phyloP scores from a whole-genome alignment of 371 early-diverging fungal genomes.

The Blastocladiella emersonii region DNA sequence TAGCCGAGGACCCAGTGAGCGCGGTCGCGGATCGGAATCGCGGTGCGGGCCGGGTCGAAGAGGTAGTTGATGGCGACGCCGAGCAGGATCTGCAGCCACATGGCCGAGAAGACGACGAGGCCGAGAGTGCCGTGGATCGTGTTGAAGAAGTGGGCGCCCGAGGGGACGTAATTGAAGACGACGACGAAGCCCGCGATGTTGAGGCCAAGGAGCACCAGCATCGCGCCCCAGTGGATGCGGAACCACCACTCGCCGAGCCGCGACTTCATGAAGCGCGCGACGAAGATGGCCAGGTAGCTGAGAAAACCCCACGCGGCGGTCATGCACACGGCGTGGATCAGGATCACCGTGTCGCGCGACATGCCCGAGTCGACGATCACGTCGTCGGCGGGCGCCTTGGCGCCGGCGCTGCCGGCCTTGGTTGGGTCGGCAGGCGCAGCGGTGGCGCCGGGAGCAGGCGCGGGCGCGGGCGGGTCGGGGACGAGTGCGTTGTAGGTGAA shows the following conservation, averaged over 20 bases:
- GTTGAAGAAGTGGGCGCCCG: not conserved
- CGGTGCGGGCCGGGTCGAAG: not conserved
- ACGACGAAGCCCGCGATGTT: not conserved
- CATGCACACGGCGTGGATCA: not conserved
- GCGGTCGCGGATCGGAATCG: not conserved
- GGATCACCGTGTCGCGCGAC: not conserved
- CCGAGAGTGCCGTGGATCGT: not conserved
- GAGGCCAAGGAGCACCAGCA: not conserved
- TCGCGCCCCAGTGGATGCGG: not conserved
- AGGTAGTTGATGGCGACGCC: not conserved
- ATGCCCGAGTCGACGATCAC: not conserved
- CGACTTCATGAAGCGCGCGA: not conserved
- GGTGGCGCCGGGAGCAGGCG: slow-evolving; percentile 2
- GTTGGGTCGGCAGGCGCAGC: slow-evolving; percentile 16
- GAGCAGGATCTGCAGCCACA: not conserved
- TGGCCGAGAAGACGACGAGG: not conserved
- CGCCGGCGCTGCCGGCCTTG: slow-evolving; percentile 25
- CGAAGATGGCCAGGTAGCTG: not conserved
- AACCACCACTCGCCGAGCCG: not conserved
- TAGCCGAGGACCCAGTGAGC: not conserved
- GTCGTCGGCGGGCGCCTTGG: slow-evolving; percentile 30
- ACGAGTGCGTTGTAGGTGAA: not conserved
- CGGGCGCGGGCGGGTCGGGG: not conserved
- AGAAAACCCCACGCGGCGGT: not conserved
- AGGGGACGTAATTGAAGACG: not conserved